Evolutionary conservation across 345 rosid species (phyloP).

Genomic region (Triadica sebifera): DNA sequence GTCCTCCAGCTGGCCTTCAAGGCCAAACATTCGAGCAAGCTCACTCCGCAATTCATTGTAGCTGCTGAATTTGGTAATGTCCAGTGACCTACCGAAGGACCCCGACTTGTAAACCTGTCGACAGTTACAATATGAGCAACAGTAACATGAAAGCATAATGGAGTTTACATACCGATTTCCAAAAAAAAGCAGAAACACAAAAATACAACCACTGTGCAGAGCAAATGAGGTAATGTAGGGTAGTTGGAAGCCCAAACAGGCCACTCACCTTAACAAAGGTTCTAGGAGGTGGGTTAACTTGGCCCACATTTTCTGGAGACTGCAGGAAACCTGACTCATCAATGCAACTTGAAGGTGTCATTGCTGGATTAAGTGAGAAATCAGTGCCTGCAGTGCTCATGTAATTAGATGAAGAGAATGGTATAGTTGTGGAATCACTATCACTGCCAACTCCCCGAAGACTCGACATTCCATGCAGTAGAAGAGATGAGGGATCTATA

Average conservation of each 20-base stretch:
- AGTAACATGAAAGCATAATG: not conserved
- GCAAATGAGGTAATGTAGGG: too few species aligned
- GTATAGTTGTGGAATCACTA: conserved; percentile 57
- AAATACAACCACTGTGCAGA: too few species aligned
- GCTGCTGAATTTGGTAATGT: conserved; percentile 88
- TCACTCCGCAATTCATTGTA: conserved; percentile 91
- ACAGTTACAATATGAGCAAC: conserved; percentile 2
- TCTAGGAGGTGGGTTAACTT: conserved; percentile 53
- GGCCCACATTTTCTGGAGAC: conserved; percentile 66
- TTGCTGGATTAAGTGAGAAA: conserved; percentile 66
- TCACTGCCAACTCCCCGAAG: conserved; percentile 70
- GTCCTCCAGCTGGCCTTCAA: conserved; percentile 99
- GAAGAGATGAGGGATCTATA: conserved; percentile 76
- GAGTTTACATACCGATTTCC: not conserved
- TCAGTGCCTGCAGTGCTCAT: conserved; percentile 53
- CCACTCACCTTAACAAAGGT: conserved; percentile 83
- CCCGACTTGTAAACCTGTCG: conserved; percentile 87
- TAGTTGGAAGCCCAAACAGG: not conserved
- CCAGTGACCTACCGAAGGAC: conserved; percentile 90
- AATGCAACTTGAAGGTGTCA: conserved; percentile 68
- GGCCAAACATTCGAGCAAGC: conserved; percentile 96
- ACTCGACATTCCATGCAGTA: conserved; percentile 77
- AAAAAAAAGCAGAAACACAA: not conserved
- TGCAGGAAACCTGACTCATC: conserved; percentile 79
- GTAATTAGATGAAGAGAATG: conserved; percentile 57